Base-by-base conservation (phyloP, 371 early-diverging fungal genomes). In the Umbelopsis sp. region DNA sequence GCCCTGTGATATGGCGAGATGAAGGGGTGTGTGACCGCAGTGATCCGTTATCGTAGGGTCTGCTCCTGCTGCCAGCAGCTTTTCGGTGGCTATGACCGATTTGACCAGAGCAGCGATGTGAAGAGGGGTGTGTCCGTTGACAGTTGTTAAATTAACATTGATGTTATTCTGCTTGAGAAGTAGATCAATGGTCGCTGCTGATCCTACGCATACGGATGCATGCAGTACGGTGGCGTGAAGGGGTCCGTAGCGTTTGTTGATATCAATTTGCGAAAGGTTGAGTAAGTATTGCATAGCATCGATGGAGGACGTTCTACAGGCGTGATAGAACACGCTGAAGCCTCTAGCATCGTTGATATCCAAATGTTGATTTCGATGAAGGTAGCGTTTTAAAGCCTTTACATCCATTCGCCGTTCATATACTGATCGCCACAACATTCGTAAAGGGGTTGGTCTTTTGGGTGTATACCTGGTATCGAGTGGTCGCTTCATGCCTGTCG, bases 111-210 rank as follows among this genome's bases (percentile, higher is more conserved):
- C 77, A 4, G 84, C 80, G 29, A 76, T 72, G 25, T 84, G 84
- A 3, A 84, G 51, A 3, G 79, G 80, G 5, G 81, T 80, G 44
- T 76, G 74, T 50, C 72, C 68, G 44, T 78, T 70, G 1, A 76
- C 79, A 51, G 73, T 72, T 9, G 66, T 71, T 16, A 71, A 37
- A 44, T 76, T 75, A 62, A 74, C 71, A 63, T 80, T 75, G 24
- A 79, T 67, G 65, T 79, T 72, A 6, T 68, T 69, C 53, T 68
- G 66, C 18, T 48, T 53, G 32, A 75, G 29, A 24, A 82, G 50
- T 9, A 73, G 44, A 48, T 73, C 29, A 29, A 80, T 37, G 11
- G 77, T 72, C 11, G 69, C 70, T 63, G 63, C 64, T 10, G 80
- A 80, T 51, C 57, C 57, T 5, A 57, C 57, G n/a, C 57, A 57